phyloP scores from a whole-genome alignment of 1,284 basidiomycete genomes.

The Vanrija humicola region DNA sequence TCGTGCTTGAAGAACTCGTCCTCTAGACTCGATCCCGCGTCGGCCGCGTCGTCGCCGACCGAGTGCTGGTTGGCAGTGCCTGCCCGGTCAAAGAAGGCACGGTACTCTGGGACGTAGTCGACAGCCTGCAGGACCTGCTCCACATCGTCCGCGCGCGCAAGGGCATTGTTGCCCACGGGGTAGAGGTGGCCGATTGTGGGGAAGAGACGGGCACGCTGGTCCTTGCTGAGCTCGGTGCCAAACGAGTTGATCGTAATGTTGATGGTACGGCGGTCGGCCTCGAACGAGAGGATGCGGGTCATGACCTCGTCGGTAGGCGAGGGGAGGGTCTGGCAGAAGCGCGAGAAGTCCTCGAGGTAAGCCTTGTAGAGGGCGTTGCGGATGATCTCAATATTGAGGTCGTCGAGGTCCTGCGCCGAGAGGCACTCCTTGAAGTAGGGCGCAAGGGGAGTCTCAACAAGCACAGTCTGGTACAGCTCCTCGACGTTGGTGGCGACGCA shows the following conservation, averaged over 20 bases:
- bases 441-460: slow-evolving; percentile 95
- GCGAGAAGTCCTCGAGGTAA: slow-evolving; percentile 96
- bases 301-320: slow-evolving; percentile 84
- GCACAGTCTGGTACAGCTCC: slow-evolving; percentile 92
- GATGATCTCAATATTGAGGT: slow-evolving; percentile 99
- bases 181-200: slow-evolving; percentile 89
- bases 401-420: slow-evolving; percentile 92
- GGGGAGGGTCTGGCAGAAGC: slow-evolving; percentile 74
- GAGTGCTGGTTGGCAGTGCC: slow-evolving; percentile 21
- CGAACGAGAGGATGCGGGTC: slow-evolving; percentile 85
- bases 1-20: slow-evolving; percentile 94
- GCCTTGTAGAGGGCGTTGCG: slow-evolving; percentile 99
- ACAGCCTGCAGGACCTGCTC: slow-evolving; percentile 87
- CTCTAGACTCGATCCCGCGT: slow-evolving; percentile 61
- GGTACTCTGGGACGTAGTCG: slow-evolving; percentile 86
- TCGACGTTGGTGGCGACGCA: slow-evolving; percentile 99
- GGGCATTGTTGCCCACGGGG: slow-evolving; percentile 90
- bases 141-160: slow-evolving; percentile 91
- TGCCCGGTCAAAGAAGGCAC: slow-evolving; percentile 75
- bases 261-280: slow-evolving; percentile 93
- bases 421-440: slow-evolving; percentile 97
- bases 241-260: slow-evolving; percentile 99
- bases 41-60: slow-evolving; percentile 29
- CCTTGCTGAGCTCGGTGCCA: slow-evolving; percentile 89
- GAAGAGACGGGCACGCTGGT: slow-evolving; percentile 93